These are phyloP conservation scores for Colletotrichum godetiae DNA, from an alignment of 2,329 filamentous ascomycete genomes.

Conservation along the genomic window DNA sequence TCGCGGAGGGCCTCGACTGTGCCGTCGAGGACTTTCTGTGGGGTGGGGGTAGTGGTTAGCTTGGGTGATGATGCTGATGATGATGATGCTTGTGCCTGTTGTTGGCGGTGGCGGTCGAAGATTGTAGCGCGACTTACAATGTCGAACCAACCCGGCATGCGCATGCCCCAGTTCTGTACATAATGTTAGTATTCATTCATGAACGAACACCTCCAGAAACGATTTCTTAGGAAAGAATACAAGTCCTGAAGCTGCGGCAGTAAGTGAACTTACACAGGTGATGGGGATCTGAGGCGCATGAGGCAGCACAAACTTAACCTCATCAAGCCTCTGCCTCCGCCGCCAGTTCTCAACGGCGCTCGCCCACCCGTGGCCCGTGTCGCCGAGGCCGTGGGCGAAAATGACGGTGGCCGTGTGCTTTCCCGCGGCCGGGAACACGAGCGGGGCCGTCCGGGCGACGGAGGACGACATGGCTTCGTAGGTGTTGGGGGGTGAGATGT, in stretches of 20 bases:
- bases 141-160: slow-evolving; percentile 91
- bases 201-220: too few relatives aligned
- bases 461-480: slow-evolving; percentile 21
- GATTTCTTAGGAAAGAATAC: too few relatives aligned
- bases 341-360: slow-evolving; percentile 90
- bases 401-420: slow-evolving; percentile 95
- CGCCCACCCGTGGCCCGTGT: slow-evolving; percentile 83
- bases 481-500: background rate
- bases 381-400: slow-evolving; percentile 91
- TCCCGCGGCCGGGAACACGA: slow-evolving; percentile 82
- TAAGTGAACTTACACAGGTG: slow-evolving; percentile 70
- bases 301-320: slow-evolving; percentile 94
- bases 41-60: background rate
- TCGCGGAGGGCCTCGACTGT: slow-evolving; percentile 44
- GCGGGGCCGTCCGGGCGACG: slow-evolving; percentile 52
- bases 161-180: slow-evolving; percentile 76
- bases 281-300: slow-evolving; percentile 90
- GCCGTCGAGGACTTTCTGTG: slow-evolving; percentile 45
- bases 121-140: slow-evolving; percentile 62
- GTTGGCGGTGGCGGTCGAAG: slow-evolving; percentile 10
- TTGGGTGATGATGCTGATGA: background rate
- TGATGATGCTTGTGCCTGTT: background rate
- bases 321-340: slow-evolving; percentile 80
- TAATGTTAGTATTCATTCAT: too few relatives aligned
- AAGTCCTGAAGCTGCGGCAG: background rate